phyloP scores from a whole-genome alignment of 2,329 filamentous ascomycete genomes.

The Fusarium xylarioides region DNA sequence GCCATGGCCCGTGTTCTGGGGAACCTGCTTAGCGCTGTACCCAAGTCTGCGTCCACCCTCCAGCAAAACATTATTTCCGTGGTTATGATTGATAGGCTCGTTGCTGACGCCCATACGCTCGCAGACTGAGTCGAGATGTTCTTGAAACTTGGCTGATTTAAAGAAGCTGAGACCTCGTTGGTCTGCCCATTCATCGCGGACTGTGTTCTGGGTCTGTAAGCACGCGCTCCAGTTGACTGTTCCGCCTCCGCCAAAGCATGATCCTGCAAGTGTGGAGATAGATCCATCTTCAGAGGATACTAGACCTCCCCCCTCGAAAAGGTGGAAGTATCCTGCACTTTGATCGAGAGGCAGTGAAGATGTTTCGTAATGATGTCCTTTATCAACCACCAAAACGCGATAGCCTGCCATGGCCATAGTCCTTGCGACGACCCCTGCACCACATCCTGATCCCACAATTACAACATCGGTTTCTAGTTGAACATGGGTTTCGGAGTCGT shows the following conservation, averaged over 20 bases:
- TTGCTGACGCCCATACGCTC: not conserved
- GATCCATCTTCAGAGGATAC: not conserved
- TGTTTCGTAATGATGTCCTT: not conserved
- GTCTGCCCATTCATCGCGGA: slow-evolving; percentile 1
- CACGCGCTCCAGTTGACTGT: slow-evolving; percentile 1
- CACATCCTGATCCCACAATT: not conserved
- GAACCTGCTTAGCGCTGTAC: not conserved
- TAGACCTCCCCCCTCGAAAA: not conserved
- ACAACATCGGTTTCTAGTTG: not conserved
- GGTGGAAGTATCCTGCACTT: not conserved
- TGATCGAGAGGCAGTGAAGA: not conserved
- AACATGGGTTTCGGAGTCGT: not conserved
- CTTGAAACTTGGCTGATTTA: not conserved
- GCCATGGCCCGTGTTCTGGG: not conserved
- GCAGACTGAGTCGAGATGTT: not conserved
- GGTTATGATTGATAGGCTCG: not conserved
- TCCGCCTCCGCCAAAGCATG: not conserved
- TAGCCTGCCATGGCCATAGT: not conserved
- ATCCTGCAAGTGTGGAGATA: not conserved
- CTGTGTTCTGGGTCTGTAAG: not conserved
- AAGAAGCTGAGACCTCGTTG: not conserved
- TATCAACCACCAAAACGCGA: not conserved
- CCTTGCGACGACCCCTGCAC: not conserved
- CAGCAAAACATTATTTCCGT: not conserved
- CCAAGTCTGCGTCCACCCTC: not conserved